phyloP scores from a whole-genome alignment of 2,329 filamentous ascomycete species.

The Orbilia javanica region DNA sequence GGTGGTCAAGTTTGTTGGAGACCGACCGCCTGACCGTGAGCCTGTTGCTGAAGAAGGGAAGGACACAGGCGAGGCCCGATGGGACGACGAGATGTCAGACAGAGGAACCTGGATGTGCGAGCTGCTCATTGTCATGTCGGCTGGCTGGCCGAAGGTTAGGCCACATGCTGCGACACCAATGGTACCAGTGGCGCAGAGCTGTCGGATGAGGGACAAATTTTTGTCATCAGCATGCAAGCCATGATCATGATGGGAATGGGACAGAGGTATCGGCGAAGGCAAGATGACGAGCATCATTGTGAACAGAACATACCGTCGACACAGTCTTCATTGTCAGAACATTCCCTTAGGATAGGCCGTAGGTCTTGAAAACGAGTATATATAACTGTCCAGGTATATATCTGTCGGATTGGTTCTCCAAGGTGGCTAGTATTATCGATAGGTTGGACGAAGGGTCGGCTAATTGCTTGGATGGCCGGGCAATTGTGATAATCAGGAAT shows the following conservation, averaged over 20 bases:
- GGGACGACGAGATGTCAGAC: slow-evolving; percentile 50
- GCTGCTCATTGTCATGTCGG: slow-evolving; percentile 48
- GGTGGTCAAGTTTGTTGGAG: slow-evolving; percentile 56
- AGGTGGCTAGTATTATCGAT: slow-evolving; percentile 46
- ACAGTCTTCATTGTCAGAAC: slow-evolving; percentile 62
- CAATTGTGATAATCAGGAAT: slow-evolving; percentile 51
- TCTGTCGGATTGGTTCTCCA: slow-evolving; percentile 20
- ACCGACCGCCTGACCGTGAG: slow-evolving; percentile 47
- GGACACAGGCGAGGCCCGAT: slow-evolving; percentile 50
- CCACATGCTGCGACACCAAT: slow-evolving; percentile 63
- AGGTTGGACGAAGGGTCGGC: slow-evolving; percentile 40
- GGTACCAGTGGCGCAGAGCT: slow-evolving; percentile 63
- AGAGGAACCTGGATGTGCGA: slow-evolving; percentile 52
- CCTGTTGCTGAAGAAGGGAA: slow-evolving; percentile 56
- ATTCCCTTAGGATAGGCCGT: slow-evolving; percentile 56
- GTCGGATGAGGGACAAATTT: slow-evolving; percentile 48
- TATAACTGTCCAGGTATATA: slow-evolving; percentile 32
- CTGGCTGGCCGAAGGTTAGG: slow-evolving; percentile 61
- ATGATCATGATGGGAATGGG: slow-evolving; percentile 16
- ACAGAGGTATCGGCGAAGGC: slow-evolving; percentile 15
- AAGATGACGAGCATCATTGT: slow-evolving; percentile 52
- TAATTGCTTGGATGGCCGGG: slow-evolving; percentile 47
- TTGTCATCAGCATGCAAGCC: slow-evolving; percentile 52
- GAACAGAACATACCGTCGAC: slow-evolving; percentile 60
- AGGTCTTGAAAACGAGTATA: slow-evolving; percentile 47